A percentile compares a stretch with the other conserved stretches of the same genome.
These are phyloP conservation scores for Ustilago trichophora DNA, from an alignment of 1,284 basidiomycete species.

Conservation along the genomic window DNA sequence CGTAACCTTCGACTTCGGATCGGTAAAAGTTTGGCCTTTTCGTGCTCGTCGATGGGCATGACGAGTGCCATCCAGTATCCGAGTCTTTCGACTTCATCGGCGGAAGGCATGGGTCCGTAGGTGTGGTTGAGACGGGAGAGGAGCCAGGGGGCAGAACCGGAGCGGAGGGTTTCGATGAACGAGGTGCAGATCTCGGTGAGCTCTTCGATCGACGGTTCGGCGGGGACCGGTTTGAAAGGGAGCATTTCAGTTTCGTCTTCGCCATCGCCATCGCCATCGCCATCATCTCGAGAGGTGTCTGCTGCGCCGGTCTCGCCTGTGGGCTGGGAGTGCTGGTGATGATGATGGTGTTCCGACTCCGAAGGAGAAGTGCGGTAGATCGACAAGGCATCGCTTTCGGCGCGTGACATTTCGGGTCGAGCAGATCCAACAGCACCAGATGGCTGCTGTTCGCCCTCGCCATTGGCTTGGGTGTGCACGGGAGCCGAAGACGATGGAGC, in stretches of 20 bases:
- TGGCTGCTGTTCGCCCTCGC: background rate
- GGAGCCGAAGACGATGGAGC: constrained; percentile 18
- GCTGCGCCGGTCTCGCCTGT: too few species aligned
- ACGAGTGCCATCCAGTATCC: constrained; percentile 82
- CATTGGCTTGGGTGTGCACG: constrained; percentile 1
- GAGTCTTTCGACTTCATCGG: constrained; percentile 52
- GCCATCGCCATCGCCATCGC: background rate
- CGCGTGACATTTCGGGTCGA: constrained; percentile 17
- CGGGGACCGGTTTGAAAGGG: constrained; percentile 42
- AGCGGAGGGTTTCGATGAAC: constrained; percentile 82
- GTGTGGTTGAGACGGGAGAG: constrained; percentile 79
- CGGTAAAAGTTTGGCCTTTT: constrained; percentile 92
- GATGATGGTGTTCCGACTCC: too few species aligned
- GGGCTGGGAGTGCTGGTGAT: too few species aligned
- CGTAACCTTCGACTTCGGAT: constrained; percentile 81
- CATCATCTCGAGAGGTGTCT: background rate
- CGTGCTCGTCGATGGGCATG: constrained; percentile 92
- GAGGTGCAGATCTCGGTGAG: constrained; percentile 79
- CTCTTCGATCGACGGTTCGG: constrained; percentile 72
- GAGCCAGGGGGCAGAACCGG: constrained; percentile 88
- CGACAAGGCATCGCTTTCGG: constrained; percentile 28
- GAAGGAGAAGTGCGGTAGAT: constrained; percentile 19
- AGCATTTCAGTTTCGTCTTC: constrained; percentile 15
- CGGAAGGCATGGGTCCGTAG: constrained; percentile 56
- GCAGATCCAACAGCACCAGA: background rate